These are phyloP conservation scores for Paramecium biaurelia DNA, from an alignment of 73 alveolate genomes.

Conservation along the genomic window DNA sequence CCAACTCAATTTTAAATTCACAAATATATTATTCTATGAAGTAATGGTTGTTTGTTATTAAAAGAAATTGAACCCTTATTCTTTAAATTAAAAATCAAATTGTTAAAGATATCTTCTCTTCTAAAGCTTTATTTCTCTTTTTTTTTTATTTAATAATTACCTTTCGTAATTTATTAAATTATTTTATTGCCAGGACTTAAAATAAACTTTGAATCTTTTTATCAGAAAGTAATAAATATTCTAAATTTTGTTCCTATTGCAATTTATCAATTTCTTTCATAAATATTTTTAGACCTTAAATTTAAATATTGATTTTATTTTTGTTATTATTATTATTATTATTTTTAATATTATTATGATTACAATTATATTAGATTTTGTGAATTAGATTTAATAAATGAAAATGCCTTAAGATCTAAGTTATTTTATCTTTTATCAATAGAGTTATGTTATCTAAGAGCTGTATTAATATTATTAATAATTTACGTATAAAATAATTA, in stretches of 20 bases:
- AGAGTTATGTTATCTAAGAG: not conserved
- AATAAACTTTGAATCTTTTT: not conserved
- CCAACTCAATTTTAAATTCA: not conserved
- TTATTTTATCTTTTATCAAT: not conserved
- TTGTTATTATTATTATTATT: too few species aligned
- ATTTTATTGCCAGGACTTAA: not conserved
- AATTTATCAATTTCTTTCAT: not conserved
- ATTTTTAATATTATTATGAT: too few species aligned
- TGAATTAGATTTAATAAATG: not conserved
- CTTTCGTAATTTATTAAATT: not conserved
- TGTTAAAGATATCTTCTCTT: not conserved
- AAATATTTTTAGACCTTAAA: not conserved
- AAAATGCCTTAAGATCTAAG: not conserved
- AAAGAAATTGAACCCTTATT: not conserved
- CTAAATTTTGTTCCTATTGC: not conserved
- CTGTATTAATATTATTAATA: not conserved
- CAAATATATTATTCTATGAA: not conserved
- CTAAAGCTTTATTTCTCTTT: not conserved
- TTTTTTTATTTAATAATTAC: not conserved
- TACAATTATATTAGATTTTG: not conserved
- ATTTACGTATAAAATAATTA: not conserved
- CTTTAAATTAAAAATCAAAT: not conserved
- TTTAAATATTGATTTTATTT: not conserved
- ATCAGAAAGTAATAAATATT: not conserved
- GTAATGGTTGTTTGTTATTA: not conserved